Base-by-base conservation (phyloP, 805 yeast species). In the Torulaspora quercuum region DNA sequence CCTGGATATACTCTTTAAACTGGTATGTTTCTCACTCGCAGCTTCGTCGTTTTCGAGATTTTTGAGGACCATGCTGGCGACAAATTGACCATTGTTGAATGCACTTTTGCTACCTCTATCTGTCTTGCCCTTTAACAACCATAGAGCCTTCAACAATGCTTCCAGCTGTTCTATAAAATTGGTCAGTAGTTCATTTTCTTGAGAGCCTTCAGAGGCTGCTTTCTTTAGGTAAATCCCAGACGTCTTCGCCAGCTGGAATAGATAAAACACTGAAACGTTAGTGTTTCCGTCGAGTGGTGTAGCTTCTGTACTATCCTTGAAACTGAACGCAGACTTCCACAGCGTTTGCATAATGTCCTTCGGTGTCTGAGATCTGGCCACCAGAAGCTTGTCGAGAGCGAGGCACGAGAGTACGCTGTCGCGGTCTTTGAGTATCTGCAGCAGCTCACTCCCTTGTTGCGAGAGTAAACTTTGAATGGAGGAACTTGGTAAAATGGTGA, bases 191-290 rank as follows among this genome's bases (percentile, higher is more conserved):
- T 41, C n/a, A 27, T 46, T 44, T 8, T 23, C 35, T 3, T 28
- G 17, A 2, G 22, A 27, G 2, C 25, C 25, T 4, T 22, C 30
- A 1, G 21, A 14, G 2, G 39, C 46, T 16, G 37, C 32, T 23
- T 51, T 46, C 22, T 39, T 49, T 9, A 59, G 40, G 18, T 49
- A 55, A 14, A 60, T 44, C 10, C 65, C 64, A 7, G 57, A 33
- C 1, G 64, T 51, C 37, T 59, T 59, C 4, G 53, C 48, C 8
- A 60, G 31, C 38, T 57, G 61, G 41, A 57, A 60, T 23, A 56
- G 26, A 13, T 39, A 44, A 21, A 48, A 39, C 3, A 52, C 31
- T 1, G 59, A 41, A 1, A 58, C 34, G 43, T 11, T 33, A 9
- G 14, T 26, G 37, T 7, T 28, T 21, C 10, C 33, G 20, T 35